These are phyloP conservation scores for Alternaria metachromatica DNA, from an alignment of 2,329 filamentous ascomycete species.

Conservation along the genomic window DNA sequence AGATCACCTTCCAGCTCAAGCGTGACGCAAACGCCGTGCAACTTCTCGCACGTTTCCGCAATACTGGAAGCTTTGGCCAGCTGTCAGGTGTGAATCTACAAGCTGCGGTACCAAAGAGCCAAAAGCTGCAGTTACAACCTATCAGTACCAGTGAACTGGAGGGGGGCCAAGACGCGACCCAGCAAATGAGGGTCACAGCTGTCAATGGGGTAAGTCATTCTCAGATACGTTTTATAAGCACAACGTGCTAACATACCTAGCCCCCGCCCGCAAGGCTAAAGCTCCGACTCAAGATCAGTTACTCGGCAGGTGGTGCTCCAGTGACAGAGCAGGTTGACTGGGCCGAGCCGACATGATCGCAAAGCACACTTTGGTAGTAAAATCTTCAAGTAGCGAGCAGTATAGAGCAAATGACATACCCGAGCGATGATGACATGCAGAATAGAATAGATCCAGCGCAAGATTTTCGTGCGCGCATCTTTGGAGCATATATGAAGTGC, in stretches of 20 bases:
- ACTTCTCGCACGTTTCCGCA: constrained; percentile 82
- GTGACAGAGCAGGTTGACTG: constrained; percentile 95
- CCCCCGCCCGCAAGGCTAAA: constrained; percentile 72
- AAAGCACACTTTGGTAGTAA: constrained; percentile 2
- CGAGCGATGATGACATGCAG: constrained; percentile 7
- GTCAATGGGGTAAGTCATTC: constrained; percentile 81
- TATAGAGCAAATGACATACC: constrained; percentile 19
- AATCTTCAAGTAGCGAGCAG: constrained; percentile 9
- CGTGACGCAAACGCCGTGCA: constrained; percentile 82
- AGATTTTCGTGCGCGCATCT: background rate
- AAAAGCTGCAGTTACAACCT: constrained; percentile 89
- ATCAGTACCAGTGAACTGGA: constrained; percentile 82
- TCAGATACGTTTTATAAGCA: background rate
- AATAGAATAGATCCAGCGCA: background rate
- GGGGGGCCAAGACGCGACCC: constrained; percentile 81
- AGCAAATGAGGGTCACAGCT: constrained; percentile 86
- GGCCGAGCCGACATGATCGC: constrained; percentile 73
- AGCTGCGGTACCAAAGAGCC: constrained; percentile 93
- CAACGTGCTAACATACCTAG: constrained; percentile 57
- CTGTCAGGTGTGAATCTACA: constrained; percentile 83
- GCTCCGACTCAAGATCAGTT: constrained; percentile 84
- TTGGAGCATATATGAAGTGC: background rate
- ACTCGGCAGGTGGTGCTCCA: constrained; percentile 72
- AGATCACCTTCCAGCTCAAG: constrained; percentile 82
- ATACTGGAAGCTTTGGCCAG: constrained; percentile 69